These are phyloP conservation scores for Furcasterigmium furcatum DNA, from an alignment of 2,329 filamentous ascomycete species.

Conservation along the genomic window DNA sequence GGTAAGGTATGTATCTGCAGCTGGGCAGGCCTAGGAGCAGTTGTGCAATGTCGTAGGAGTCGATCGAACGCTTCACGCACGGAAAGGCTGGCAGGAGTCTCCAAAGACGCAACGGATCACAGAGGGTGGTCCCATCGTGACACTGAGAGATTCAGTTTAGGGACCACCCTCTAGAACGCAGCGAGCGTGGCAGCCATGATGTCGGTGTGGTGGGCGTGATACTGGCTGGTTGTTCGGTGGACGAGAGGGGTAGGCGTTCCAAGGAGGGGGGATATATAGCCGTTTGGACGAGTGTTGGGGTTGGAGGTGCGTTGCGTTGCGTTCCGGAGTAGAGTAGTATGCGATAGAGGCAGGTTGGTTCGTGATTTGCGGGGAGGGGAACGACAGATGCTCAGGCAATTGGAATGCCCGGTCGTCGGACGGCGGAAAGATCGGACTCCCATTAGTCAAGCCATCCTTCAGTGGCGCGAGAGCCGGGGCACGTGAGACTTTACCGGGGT, in stretches of 20 bases:
- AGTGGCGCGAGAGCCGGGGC: not conserved
- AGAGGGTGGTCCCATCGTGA: conserved; percentile 57
- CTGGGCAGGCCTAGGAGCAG: too few species aligned
- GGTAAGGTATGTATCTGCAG: too few species aligned
- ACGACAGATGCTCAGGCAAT: not conserved
- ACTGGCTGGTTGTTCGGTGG: not conserved
- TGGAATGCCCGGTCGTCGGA: conserved; percentile 1
- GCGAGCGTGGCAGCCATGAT: conserved; percentile 28
- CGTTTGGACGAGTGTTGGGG: not conserved
- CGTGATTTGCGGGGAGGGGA: conserved; percentile 5
- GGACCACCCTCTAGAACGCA: conserved; percentile 54
- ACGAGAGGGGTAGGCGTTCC: not conserved
- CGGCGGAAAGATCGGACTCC: not conserved
- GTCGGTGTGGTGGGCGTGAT: not conserved
- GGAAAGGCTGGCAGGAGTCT: conserved; percentile 7
- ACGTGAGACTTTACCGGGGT: conserved; percentile 7
- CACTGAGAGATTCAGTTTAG: conserved; percentile 40
- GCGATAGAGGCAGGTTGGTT: not conserved
- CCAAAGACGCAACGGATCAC: conserved; percentile 31
- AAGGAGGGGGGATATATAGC: not conserved
- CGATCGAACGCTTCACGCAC: not conserved
- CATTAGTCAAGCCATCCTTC: conserved; percentile 1
- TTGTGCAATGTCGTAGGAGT: too few species aligned
- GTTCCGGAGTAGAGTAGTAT: not conserved
- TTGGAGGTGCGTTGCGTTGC: not conserved